phyloP scores from a whole-genome alignment of 345 rosid species.

The Populus alba region DNA sequence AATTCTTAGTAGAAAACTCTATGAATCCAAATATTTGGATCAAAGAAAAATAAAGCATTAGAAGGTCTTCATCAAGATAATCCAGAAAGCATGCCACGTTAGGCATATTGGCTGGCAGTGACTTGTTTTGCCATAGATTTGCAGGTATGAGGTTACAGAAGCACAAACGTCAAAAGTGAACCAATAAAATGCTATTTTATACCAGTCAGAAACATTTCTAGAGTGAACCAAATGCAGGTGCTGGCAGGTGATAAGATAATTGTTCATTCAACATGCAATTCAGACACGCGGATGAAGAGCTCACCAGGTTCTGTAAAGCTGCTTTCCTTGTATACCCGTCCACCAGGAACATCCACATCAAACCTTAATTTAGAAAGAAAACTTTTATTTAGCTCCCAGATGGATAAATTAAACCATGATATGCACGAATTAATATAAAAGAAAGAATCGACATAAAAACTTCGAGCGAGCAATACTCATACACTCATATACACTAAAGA shows the following conservation, averaged over 20 bases:
- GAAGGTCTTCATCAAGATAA: background rate
- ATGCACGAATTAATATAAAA: background rate
- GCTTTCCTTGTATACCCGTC: conserved; percentile 78
- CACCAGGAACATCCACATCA: conserved; percentile 93
- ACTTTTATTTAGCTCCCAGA: background rate
- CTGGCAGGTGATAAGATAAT: background rate
- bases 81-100: background rate
- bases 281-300: background rate
- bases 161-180: background rate
- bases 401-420: background rate
- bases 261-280: background rate
- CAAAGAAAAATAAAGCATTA: background rate
- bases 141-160: background rate
- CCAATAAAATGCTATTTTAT: background rate
- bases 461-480: conserved; percentile 1
- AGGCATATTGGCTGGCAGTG: background rate
- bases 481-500: background rate
- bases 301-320: conserved; percentile 88
- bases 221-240: background rate
- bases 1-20: background rate
- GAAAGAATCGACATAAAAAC: background rate
- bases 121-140: background rate
- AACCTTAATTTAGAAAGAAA: conserved; percentile 49
- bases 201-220: background rate
- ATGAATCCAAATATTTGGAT: background rate